Evolutionary conservation across 129 eudicot species (phyloP).

Genomic region (Tagetes patula): DNA sequence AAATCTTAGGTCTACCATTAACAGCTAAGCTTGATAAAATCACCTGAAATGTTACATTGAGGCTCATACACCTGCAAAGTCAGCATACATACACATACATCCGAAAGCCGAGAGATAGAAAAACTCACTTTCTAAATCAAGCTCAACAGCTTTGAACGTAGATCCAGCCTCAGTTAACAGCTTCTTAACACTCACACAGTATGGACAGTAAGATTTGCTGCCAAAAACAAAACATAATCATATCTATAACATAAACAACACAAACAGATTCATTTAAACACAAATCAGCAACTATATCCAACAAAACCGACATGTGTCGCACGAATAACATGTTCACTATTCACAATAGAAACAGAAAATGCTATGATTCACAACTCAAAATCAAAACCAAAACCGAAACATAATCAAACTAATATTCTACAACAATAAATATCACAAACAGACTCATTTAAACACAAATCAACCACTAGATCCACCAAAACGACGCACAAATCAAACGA

Average conservation of each 20-base stretch:
- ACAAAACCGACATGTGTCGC: neutral
- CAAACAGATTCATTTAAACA: slow-evolving; percentile 23
- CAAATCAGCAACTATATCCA: neutral
- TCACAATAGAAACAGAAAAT: no score
- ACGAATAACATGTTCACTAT: no score
- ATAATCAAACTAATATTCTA: neutral
- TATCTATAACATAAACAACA: slow-evolving; percentile 18
- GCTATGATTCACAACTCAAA: no score
- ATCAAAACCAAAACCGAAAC: neutral
- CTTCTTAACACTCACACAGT: slow-evolving; percentile 68
- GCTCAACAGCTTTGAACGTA: slow-evolving; percentile 66
- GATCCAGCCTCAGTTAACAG: slow-evolving; percentile 56
- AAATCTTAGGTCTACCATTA: neutral
- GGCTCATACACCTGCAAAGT: neutral
- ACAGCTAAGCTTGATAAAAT: slow-evolving; percentile 1
- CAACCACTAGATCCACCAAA: neutral
- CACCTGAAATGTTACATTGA: slow-evolving; percentile 12
- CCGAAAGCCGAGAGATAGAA: neutral
- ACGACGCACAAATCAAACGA: neutral
- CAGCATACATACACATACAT: slow-evolving; percentile 6
- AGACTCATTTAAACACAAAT: slow-evolving; percentile 24
- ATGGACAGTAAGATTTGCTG: slow-evolving; percentile 86
- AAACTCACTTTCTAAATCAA: slow-evolving; percentile 67
- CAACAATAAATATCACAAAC: slow-evolving; percentile 14
- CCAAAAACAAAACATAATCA: slow-evolving; percentile 8